These are phyloP conservation scores for Boletellus emodensis DNA, from an alignment of 768 basidiomycete genomes.

Conservation along the genomic window DNA sequence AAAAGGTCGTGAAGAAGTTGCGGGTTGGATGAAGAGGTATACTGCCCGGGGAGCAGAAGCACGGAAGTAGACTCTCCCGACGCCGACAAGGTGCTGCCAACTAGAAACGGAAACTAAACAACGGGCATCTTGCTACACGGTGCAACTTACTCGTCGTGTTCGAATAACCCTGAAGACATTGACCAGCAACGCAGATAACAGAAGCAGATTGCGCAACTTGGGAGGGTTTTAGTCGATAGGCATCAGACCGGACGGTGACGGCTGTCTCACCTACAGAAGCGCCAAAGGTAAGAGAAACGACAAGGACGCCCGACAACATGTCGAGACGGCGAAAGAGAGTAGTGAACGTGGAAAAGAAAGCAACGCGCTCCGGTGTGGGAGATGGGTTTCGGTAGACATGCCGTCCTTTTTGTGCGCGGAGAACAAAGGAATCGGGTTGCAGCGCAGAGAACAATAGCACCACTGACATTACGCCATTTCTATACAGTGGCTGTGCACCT, in stretches of 20 bases:
- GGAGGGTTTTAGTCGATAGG: neutral
- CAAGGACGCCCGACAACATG: constrained; percentile 41
- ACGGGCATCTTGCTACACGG: constrained; percentile 1
- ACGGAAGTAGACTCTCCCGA: constrained; percentile 49
- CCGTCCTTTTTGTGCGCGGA: constrained; percentile 24
- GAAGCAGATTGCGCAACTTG: constrained; percentile 55
- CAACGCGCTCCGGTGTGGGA: constrained; percentile 16
- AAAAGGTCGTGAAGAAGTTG: constrained; percentile 65
- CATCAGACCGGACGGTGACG: neutral
- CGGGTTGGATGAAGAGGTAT: constrained; percentile 67
- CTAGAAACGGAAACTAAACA: constrained; percentile 35
- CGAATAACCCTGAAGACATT: constrained; percentile 78
- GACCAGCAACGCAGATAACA: constrained; percentile 82
- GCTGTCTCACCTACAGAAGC: constrained; percentile 36
- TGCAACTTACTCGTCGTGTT: constrained; percentile 60
- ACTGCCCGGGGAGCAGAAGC: constrained; percentile 74
- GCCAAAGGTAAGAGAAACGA: constrained; percentile 34
- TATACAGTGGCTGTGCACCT: no score
- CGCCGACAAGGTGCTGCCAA: constrained; percentile 64
- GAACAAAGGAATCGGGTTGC: constrained; percentile 27
- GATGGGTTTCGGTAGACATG: constrained; percentile 12
- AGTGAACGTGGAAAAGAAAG: constrained; percentile 19
- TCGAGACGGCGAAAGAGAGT: constrained; percentile 23
- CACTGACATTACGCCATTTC: no score
- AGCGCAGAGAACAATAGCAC: constrained; percentile 23